These are phyloP conservation scores for Hypoxylon rickii DNA, from an alignment of 495 filamentous ascomycete genomes.

Conservation along the genomic window DNA sequence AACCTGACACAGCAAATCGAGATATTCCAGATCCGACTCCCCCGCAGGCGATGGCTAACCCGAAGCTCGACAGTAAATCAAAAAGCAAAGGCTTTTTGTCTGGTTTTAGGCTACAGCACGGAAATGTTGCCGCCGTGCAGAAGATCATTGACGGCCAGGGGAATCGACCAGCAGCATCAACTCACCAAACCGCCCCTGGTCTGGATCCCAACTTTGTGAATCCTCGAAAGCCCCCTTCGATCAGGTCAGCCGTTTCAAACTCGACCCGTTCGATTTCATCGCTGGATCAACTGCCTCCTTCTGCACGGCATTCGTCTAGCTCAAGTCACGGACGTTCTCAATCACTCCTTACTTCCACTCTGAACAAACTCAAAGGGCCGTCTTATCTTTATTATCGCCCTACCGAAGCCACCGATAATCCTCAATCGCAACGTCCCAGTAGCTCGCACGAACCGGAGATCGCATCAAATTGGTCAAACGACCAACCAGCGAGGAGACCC, in stretches of 20 bases:
- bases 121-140: constrained; percentile 37
- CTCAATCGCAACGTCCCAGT: constrained; percentile 12
- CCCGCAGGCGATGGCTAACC: constrained; percentile 14
- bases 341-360: constrained; percentile 38
- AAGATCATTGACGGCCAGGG: constrained; percentile 31
- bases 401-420: constrained; percentile 10
- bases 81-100: constrained; percentile 38
- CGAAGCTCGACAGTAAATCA: constrained; percentile 21
- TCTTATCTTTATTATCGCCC: constrained; percentile 38
- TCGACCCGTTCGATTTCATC: constrained; percentile 43
- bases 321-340: constrained; percentile 38
- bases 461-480: constrained; percentile 10
- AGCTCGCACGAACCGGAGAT: constrained; percentile 21
- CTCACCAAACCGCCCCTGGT: constrained; percentile 1
- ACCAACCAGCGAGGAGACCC: constrained; percentile 4
- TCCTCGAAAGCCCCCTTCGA: constrained; percentile 34
- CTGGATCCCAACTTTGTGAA: constrained; percentile 14
- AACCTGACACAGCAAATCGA: constrained; percentile 23
- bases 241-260: constrained; percentile 30
- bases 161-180: constrained; percentile 4
- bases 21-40: constrained; percentile 12
- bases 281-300: constrained; percentile 31
- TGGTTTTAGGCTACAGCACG: constrained; percentile 34
- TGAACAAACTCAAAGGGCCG: constrained; percentile 36
- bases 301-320: constrained; percentile 23